Percentiles rank a stretch among this genome's conserved stretches.
Evolutionary conservation across 257 asterid genomes (phyloP).

Genomic region (Oldenlandia corymbosa): DNA sequence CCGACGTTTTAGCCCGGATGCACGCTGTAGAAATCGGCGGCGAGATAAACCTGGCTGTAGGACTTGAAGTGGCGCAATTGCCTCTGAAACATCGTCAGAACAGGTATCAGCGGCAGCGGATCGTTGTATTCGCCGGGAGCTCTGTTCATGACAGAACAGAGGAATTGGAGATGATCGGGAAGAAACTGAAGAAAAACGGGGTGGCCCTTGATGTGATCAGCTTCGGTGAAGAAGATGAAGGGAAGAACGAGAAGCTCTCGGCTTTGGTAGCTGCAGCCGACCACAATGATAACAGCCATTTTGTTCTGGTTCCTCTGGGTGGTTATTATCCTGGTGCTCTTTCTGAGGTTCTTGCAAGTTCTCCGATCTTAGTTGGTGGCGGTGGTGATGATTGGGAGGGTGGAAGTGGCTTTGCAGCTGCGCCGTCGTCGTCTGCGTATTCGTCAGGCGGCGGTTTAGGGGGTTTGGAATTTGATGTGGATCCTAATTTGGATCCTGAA

Average conservation of each 20-base stretch:
- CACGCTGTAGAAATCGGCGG: constrained; percentile 93
- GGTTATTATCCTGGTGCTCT: constrained; percentile 91
- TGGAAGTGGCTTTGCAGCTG: constrained; percentile 84
- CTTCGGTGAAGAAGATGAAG: constrained; percentile 93
- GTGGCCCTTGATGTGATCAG: constrained; percentile 89
- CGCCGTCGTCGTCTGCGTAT: too few relatives aligned
- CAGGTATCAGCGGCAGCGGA: constrained; percentile 91
- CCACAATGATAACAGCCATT: constrained; percentile 90
- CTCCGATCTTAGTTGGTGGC: constrained; percentile 92
- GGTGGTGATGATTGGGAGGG: constrained; percentile 94
- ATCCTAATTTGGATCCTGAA: constrained; percentile 97
- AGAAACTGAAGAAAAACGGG: constrained; percentile 83
- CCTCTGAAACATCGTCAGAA: constrained; percentile 97
- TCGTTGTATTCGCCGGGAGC: constrained; percentile 91
- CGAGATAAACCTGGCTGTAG: constrained; percentile 84
- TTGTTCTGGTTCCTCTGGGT: constrained; percentile 83
- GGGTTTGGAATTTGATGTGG: constrained; percentile 93
- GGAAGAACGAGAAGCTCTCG: constrained; percentile 77
- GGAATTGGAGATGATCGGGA: constrained; percentile 81
- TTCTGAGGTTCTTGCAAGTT: constrained; percentile 85
- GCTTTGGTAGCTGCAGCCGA: constrained; percentile 83
- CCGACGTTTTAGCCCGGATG: constrained; percentile 88
- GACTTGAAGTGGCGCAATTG: constrained; percentile 91
- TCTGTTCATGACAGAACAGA: constrained; percentile 87
- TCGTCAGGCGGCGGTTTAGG: too few relatives aligned